Evolutionary conservation across 148 eudicot species (phyloP), one percentile per base, ranked within the genome.

Genomic region (Talinum fruticosum): DNA sequence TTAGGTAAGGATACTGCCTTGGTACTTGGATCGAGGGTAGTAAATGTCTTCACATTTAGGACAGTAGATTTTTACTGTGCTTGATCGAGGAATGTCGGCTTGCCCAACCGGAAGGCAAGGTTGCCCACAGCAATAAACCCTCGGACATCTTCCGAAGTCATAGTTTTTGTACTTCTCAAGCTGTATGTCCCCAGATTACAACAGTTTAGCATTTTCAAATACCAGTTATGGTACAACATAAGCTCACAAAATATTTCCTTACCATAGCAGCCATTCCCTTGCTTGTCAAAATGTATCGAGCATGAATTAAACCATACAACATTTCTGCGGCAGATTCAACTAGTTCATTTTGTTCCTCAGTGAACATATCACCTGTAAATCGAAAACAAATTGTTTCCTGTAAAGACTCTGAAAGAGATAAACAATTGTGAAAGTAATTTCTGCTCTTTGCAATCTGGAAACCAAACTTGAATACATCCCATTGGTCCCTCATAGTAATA

Each of bases 301-400:
- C 91, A 84, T 91, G 96, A 76, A 91, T 89, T 41, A 91, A 84
- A 75, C 96, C 96, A 74, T 91, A 91, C 2, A 91, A 85, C 93
- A 89, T 91, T 79, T 91, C 96, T 35, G 96, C 93, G n/a, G 93
- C 93, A 41, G 96, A 91, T 84, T 91, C 96, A 83, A 91, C 89
- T 49, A 91, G 76, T 77, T 91, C 95, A 79, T 91, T 91, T 80
- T 91, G 96, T 75, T 91, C 96, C 77, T 91, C 96, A 30, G 96
- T 88, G 71, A 91, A 91, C 88, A 84, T 87, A 82, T 91, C 91
- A 76, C 91, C 96, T 91, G 79, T 29, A 67, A 26, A 79, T 8
- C 72, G 81, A 41, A 37, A 65, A 76, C 32, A 75, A 8, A 51
- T 1, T 15, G 67, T 64, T 76, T 16, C 72, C 65, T n/a, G 57